Conservation (phyloP, 768 basidiomycete genomes). For the button mushroom (Agaricus bisporus) region DNA sequence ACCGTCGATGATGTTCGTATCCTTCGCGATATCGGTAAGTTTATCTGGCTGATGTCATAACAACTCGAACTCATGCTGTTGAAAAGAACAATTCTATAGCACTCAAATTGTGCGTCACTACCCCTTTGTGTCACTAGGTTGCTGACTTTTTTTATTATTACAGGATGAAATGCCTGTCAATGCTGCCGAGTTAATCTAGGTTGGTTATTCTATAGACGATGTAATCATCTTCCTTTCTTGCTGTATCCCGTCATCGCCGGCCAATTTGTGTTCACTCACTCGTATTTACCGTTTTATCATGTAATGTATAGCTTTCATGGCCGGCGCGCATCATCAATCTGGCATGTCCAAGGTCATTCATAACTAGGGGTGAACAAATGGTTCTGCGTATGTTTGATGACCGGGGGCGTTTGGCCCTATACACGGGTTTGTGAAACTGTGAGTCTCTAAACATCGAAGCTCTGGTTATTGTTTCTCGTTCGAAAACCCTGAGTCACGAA, state of each 20-base stretch:
- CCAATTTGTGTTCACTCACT: too few relatives aligned
- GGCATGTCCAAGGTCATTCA: not conserved
- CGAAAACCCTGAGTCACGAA: too few relatives aligned
- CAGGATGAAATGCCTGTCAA: conserved; percentile 99
- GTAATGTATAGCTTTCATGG: conserved; percentile 10
- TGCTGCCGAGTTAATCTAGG: conserved; percentile 91
- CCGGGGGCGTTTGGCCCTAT: not conserved
- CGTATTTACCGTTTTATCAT: conserved; percentile 10
- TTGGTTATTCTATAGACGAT: not conserved
- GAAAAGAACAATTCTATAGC: conserved; percentile 89
- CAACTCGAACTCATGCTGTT: conserved; percentile 8
- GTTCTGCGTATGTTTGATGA: not conserved
- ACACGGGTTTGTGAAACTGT: not conserved
- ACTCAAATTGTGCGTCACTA: conserved; percentile 74
- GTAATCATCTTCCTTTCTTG: not conserved
- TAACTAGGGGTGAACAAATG: not conserved
- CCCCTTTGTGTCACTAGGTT: conserved; percentile 6
- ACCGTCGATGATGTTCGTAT: conserved; percentile 96
- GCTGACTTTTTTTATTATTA: conserved; percentile 3
- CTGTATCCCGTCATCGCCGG: not conserved
- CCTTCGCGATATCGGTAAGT: conserved; percentile 90
- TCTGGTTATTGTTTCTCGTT: not conserved
- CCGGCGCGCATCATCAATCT: not conserved
- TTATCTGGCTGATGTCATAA: not conserved
- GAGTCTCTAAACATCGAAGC: not conserved